Conservation (phyloP, 441 rosid species). For the Populus hybrid region DNA sequence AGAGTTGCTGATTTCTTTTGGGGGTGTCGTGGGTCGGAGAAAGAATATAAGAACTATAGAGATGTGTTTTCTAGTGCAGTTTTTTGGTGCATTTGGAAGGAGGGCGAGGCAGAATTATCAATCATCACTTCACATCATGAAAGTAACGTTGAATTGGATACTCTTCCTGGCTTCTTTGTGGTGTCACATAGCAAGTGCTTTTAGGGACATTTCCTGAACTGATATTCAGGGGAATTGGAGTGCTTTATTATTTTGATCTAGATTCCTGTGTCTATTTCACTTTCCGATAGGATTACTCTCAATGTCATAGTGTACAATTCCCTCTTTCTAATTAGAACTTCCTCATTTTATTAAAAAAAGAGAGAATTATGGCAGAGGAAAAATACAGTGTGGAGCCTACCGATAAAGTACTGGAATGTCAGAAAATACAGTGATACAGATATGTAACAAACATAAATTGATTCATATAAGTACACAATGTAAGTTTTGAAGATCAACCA, state of each 20-base stretch:
- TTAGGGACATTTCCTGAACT: not conserved
- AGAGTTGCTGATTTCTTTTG: not conserved
- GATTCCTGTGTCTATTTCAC: too few relatives aligned
- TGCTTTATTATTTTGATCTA: too few relatives aligned
- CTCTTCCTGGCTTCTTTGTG: not conserved
- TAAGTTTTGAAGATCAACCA: slow-evolving; percentile 1
- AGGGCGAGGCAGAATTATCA: not conserved
- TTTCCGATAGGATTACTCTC: too few relatives aligned
- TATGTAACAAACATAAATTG: not conserved
- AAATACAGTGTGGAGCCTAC: not conserved
- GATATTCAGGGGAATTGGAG: not conserved
- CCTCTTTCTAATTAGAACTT: not conserved
- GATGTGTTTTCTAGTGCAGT: not conserved
- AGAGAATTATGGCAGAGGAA: not conserved
- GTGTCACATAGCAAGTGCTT: not conserved
- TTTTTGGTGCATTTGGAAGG: not conserved
- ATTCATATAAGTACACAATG: not conserved
- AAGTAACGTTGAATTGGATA: not conserved
- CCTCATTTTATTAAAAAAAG: not conserved
- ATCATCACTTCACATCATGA: not conserved
- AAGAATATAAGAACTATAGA: not conserved
- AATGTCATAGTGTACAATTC: too few relatives aligned
- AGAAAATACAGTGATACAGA: not conserved
- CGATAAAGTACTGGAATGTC: not conserved
- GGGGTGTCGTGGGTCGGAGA: not conserved